Evolutionary conservation across 1,284 basidiomycete genomes (phyloP).

Genomic region (Papiliotrema flavescens): DNA sequence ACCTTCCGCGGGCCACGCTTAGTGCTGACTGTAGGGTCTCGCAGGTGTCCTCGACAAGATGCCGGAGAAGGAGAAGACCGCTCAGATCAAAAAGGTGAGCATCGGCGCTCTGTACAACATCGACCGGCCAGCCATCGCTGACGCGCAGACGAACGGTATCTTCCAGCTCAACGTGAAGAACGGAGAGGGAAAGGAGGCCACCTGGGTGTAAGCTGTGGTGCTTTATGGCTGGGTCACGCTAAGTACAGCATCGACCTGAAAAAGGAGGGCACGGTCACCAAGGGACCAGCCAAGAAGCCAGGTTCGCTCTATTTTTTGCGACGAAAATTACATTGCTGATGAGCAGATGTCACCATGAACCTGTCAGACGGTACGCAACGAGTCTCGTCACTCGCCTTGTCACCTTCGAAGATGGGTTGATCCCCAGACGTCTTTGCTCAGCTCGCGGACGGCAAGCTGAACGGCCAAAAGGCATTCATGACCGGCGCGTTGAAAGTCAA

Average conservation of each 20-base stretch:
- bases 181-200: slow-evolving; percentile 66
- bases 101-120: not conserved
- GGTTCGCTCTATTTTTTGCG: slow-evolving; percentile 25
- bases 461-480: slow-evolving; percentile 93
- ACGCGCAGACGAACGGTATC: slow-evolving; percentile 75
- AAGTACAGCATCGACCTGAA: slow-evolving; percentile 86
- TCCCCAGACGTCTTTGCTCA: slow-evolving; percentile 40
- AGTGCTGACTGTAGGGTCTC: slow-evolving; percentile 49
- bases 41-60: slow-evolving; percentile 61
- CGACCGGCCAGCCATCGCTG: not conserved
- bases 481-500: slow-evolving; percentile 69
- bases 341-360: slow-evolving; percentile 54
- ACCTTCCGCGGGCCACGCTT: not conserved
- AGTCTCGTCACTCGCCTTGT: not conserved
- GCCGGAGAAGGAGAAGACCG: slow-evolving; percentile 69
- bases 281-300: slow-evolving; percentile 64
- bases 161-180: slow-evolving; percentile 88
- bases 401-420: no score
- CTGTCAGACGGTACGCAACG: slow-evolving; percentile 36
- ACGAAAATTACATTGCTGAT: slow-evolving; percentile 36
- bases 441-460: slow-evolving; percentile 50
- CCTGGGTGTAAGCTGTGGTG: slow-evolving; percentile 55
- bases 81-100: slow-evolving; percentile 78
- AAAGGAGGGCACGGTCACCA: slow-evolving; percentile 75
- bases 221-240: not conserved